Base-by-base conservation (phyloP, 768 basidiomycete genomes). In the Gloeopeniophorella convolvens region DNA sequence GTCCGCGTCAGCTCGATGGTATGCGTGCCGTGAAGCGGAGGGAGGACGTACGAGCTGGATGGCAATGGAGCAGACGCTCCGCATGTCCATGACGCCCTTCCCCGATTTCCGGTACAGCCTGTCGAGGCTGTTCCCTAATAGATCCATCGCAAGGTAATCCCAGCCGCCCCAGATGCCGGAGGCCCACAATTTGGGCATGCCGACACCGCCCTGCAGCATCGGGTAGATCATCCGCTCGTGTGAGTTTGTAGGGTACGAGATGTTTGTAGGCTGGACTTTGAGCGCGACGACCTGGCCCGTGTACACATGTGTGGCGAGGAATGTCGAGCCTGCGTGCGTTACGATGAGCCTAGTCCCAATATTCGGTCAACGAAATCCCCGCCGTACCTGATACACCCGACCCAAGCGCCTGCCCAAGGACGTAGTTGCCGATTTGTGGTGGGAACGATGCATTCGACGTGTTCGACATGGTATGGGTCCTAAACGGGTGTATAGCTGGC, bases 151-250 rank as follows among this genome's bases (percentile, higher is more conserved):
- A 34, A 89, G 79, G 64, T 60, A 69, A 54, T 69, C 68, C 51
- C 55, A 68, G 6, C 42, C 35, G 13, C 62, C 64, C 39, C 63
- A 54, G 3, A 65, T 33, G 13, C 68, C 68, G 3, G 77, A 67
- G 3, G 76, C 83, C 67, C 76, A 86, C n/a, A 89, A 69, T 13
- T 69, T 79, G 0, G 86, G 86, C 75, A 89, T 84, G 5, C 86
- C 86, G 36, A 72, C 70, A 20, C 76, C 85, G 15, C 86, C 86
- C 66, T 83, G 84, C 11, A 89, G 65, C 6, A 74, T 58, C 16
- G 85, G 85, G 60, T 87, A 89, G 46, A 89, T 71, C 51, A 68
- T 54, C 15, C 83, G 77, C 61, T 89, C 86, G 46, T 82, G 86
- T 26, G 66, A 70, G 60, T 89, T 89, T 3, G 86, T 87, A 0